Conservation (phyloP, 768 basidiomycete species). For the Floccularia luteovirens region DNA sequence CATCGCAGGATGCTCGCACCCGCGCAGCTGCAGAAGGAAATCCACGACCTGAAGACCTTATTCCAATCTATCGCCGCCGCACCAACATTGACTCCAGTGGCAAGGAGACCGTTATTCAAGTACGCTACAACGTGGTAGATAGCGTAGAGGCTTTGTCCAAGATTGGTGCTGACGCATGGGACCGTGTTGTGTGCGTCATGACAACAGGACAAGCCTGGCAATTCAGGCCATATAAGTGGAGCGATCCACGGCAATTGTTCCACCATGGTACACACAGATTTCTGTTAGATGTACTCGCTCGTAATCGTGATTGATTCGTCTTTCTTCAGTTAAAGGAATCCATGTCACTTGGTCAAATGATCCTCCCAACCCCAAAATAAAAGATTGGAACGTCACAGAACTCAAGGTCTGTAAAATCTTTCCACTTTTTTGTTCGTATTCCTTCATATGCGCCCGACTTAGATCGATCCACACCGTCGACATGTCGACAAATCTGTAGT, state of each 20-base stretch:
- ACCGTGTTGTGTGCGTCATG: slow-evolving; percentile 94
- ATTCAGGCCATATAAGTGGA: slow-evolving; percentile 96
- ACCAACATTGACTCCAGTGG: slow-evolving; percentile 61
- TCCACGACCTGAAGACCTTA: slow-evolving; percentile 70
- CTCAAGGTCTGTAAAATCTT: slow-evolving; percentile 61
- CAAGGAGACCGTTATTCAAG: slow-evolving; percentile 48
- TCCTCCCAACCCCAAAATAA: slow-evolving; percentile 79
- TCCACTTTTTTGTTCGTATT: slow-evolving; percentile 1
- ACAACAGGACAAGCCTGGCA: slow-evolving; percentile 99
- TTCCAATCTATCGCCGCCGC: slow-evolving; percentile 83
- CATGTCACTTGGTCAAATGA: slow-evolving; percentile 95
- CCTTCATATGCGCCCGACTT: background rate
- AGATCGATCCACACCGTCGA: slow-evolving; percentile 88
- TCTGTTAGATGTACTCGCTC: background rate
- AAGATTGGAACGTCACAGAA: slow-evolving; percentile 97
- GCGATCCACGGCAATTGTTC: slow-evolving; percentile 85
- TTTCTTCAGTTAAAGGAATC: slow-evolving; percentile 77
- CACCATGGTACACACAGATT: slow-evolving; percentile 67
- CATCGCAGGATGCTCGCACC: slow-evolving; percentile 67
- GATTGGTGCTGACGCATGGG: slow-evolving; percentile 92
- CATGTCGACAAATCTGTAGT: slow-evolving; percentile 94
- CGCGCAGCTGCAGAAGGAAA: slow-evolving; percentile 66
- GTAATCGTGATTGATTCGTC: background rate
- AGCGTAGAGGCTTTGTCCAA: slow-evolving; percentile 88
- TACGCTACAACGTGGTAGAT: slow-evolving; percentile 83